Evolutionary conservation across 352 stramenopile species (phyloP).

Genomic region (Phytopythium vexans): DNA sequence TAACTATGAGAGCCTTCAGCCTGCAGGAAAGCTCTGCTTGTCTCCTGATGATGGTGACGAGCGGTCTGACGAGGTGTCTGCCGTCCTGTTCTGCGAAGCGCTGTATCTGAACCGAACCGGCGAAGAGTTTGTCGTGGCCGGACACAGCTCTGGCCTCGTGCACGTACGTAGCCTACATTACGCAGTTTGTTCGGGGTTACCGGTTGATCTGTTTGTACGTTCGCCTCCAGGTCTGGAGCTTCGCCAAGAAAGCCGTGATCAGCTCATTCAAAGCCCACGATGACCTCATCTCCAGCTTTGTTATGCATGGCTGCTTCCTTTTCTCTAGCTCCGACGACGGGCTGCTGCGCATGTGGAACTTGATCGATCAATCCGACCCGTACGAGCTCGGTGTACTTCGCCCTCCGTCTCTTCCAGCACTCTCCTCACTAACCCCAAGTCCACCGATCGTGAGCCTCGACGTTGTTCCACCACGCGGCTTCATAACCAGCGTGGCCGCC

Average conservation of each 20-base stretch:
- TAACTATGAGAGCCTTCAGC: slow-evolving; percentile 28
- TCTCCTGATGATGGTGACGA: neutral
- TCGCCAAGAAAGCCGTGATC: slow-evolving; percentile 38
- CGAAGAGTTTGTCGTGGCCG: slow-evolving; percentile 56
- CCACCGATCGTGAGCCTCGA: slow-evolving; percentile 56
- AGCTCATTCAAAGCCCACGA: slow-evolving; percentile 50
- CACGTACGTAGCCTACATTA: slow-evolving; percentile 16
- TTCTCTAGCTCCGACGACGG: slow-evolving; percentile 74
- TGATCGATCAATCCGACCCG: slow-evolving; percentile 29
- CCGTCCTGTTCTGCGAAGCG: slow-evolving; percentile 49
- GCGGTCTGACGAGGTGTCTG: slow-evolving; percentile 37
- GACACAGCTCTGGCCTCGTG: slow-evolving; percentile 49
- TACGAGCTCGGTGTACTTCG: slow-evolving; percentile 61
- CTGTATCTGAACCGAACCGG: slow-evolving; percentile 32
- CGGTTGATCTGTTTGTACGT: neutral
- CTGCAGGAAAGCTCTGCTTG: slow-evolving; percentile 4
- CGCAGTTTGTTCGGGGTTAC: neutral
- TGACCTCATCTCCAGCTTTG: slow-evolving; percentile 49
- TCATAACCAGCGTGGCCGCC: slow-evolving; percentile 41
- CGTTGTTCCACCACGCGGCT: slow-evolving; percentile 25
- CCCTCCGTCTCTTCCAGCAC: slow-evolving; percentile 12
- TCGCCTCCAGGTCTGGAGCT: slow-evolving; percentile 45
- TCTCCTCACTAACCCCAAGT: slow-evolving; percentile 23
- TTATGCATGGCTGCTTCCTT: slow-evolving; percentile 65
- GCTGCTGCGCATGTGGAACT: slow-evolving; percentile 67